Conservation (phyloP, 345 rosid genomes). For the Syzygium grande region DNA sequence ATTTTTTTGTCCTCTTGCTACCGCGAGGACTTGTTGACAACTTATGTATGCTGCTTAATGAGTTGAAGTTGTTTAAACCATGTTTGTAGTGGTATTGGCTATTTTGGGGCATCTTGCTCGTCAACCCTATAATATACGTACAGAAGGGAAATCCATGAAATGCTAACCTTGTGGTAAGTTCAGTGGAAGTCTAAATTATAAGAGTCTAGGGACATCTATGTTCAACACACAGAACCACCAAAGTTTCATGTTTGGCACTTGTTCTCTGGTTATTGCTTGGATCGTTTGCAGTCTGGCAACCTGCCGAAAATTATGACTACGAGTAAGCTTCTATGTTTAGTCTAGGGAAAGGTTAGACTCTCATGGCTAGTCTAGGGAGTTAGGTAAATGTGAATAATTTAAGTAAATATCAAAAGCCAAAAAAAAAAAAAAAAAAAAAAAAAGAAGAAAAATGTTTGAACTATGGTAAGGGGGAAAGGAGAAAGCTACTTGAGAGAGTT, state of each 20-base stretch:
- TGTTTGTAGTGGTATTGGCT: background rate
- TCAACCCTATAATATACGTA: background rate
- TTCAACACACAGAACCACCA: background rate
- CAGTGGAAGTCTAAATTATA: background rate
- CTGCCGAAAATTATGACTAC: background rate
- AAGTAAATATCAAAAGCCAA: background rate
- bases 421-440: background rate
- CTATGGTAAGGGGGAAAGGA: background rate
- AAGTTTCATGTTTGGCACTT: background rate
- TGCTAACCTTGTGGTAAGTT: background rate
- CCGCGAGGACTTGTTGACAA: background rate
- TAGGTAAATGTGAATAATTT: background rate
- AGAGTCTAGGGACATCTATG: background rate
- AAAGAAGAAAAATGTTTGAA: background rate
- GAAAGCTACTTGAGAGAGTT: background rate
- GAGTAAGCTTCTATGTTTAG: background rate
- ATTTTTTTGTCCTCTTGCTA: background rate
- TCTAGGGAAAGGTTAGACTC: background rate
- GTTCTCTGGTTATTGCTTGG: background rate
- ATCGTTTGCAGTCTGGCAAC: background rate
- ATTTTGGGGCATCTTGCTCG: background rate
- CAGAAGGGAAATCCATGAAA: background rate
- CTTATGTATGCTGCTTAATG: background rate
- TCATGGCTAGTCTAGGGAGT: background rate
- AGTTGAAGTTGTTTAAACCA: background rate